Evolutionary conservation across 352 stramenopile species (phyloP), one percentile per base, ranked within the genome.

Genomic region (Phytophthora tentaculata): DNA sequence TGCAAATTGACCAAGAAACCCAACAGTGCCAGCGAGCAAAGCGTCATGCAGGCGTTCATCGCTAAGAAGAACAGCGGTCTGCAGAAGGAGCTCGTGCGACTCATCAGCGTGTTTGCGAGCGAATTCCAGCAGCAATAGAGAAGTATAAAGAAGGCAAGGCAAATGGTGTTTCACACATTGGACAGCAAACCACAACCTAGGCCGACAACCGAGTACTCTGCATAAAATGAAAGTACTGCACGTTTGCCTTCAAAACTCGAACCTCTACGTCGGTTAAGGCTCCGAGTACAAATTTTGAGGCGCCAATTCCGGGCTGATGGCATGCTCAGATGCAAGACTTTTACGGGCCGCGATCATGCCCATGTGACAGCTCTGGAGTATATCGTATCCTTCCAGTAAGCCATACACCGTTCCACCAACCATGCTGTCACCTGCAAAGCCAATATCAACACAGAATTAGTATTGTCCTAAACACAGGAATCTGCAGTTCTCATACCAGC

Each of bases 331-430:
- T 12, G 77, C 65, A 35, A 95, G 71, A 32, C 86, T 92, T 63
- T 87, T 74, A 35, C 82, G 80, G 16, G 86, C 86, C 17, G 86
- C 86, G 23, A 89, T 60, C 86, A 95, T 95, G 7, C 86, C 86
- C 37, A 93, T 64, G 35, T 95, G 85, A 57, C 78, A 88, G 57
- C 83, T 92, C 52, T 76, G 67, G 50, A 84, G 82, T 59, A 95
- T 77, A 52, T 91, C 69, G 49, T 87, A 53, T 35, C 71, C 68
- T 64, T 86, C 69, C 66, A 91, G 56, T 48, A 95, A 79, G 1
- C 86, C 86, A 48, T 90, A 95, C 35, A 95, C 82, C 2, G 84
- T 92, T 8, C 86, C 86, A 13, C 84, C 86, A 24, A 95, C 86
- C 60, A 95, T 69, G 39, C 78, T 91, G 61, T 93, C 86, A 19